Conservation (phyloP, 148 eudicot species). For the Chenopodium suecicum region DNA sequence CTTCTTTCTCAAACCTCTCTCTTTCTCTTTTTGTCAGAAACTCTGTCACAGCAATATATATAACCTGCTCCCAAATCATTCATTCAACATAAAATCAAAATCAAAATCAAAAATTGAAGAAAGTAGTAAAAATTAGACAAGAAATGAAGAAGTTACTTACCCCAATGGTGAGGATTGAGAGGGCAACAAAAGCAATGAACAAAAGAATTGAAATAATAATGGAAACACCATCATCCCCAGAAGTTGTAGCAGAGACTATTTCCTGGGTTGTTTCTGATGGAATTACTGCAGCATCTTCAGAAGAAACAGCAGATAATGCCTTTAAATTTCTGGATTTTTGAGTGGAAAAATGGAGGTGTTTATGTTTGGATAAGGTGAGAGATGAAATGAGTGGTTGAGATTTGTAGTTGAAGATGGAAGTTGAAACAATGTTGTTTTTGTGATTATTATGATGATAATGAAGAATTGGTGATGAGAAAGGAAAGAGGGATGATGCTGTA, state of each 20-base stretch:
- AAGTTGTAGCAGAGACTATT: slow-evolving; percentile 10
- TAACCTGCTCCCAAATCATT: slow-evolving; percentile 40
- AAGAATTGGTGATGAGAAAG: background rate
- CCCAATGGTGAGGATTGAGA: slow-evolving; percentile 27
- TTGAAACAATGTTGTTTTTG: background rate
- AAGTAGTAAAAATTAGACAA: too few species aligned
- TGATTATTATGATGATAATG: background rate
- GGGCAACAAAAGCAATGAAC: slow-evolving; percentile 27
- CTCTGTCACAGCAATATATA: slow-evolving; percentile 84
- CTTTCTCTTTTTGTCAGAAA: slow-evolving; percentile 83
- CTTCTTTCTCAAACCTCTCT: slow-evolving; percentile 82
- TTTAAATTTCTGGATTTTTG: slow-evolving; percentile 7
- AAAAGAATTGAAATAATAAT: slow-evolving; percentile 21
- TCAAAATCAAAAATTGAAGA: too few species aligned
- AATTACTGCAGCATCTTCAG: slow-evolving; percentile 12
- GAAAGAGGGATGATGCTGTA: background rate
- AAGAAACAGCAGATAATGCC: slow-evolving; percentile 11
- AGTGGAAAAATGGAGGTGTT: background rate
- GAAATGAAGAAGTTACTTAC: background rate
- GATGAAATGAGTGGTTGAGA: slow-evolving; percentile 25
- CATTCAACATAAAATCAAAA: too few species aligned
- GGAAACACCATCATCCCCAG: slow-evolving; percentile 15
- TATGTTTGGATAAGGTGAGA: slow-evolving; percentile 24
- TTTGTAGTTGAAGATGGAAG: background rate
- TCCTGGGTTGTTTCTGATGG: slow-evolving; percentile 15